Base-by-base conservation (phyloP, 495 filamentous ascomycete genomes). In the Glarea lozoyensis region DNA sequence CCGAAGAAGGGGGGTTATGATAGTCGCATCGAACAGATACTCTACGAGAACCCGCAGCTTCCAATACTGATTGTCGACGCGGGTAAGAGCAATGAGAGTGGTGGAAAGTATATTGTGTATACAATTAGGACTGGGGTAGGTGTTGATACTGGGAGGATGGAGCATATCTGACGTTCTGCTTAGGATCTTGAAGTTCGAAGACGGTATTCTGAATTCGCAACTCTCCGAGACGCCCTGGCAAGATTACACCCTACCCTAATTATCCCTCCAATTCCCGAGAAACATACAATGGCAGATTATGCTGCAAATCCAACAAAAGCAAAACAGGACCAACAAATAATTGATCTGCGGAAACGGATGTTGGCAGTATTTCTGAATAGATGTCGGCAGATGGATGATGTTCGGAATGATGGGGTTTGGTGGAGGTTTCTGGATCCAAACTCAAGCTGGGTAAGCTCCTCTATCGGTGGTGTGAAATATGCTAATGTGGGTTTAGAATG, bases 401-500 rank as follows among this genome's bases (percentile, higher is more conserved):
- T 98, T 27, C 75, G 85, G 21, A 85, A 93, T 43, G 93, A 97
- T 58, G 90, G 88, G 5, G 88, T 97, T 11, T 94, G 88, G 79
- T 94, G 90, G 86, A 84, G 86, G 48, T 98, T 98, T 56, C 69
- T 98, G 10, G 92, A 98, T 55, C 90, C 92, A 3, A 96, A 98
- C 60, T 86, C 89, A 15, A 98, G 92, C 81, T 98, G 92, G 92
- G 89, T 96, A 74, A 27, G 72, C 63, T 21, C 3, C n/a, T 16
- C 21, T 15, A 3, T 7, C 20, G 10, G 25, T 29, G 25, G 16
- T 33, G 19, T 9, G 2, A 9, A 29, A 36, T 23, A 32, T 35
- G 30, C 33, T 30, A 43, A 64, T 71, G 57, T 76, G 51, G 40
- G 6, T 18, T n/a, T 53, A 96, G 89, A 92, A 72, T 56, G 92